phyloP scores from a whole-genome alignment of 208 protist species.

The Leishmania turanica region DNA sequence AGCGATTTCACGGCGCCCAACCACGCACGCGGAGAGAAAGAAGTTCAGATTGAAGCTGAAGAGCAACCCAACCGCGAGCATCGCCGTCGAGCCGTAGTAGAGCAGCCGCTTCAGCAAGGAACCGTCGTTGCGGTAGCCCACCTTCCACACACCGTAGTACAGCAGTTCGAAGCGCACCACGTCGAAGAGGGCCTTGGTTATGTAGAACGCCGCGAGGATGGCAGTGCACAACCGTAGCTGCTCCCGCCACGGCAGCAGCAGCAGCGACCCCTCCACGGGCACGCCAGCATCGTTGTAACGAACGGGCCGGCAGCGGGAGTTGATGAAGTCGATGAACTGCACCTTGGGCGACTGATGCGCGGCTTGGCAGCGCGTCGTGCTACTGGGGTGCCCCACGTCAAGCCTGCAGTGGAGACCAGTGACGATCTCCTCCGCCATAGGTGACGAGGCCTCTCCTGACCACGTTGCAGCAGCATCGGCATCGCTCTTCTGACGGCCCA shows the following conservation, averaged over 20 bases:
- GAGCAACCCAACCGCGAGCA: constrained; percentile 25
- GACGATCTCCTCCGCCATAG: constrained; percentile 12
- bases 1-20: constrained; percentile 32
- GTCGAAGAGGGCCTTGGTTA: constrained; percentile 37
- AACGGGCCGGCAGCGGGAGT: constrained; percentile 8
- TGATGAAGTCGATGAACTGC: constrained; percentile 1
- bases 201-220: constrained; percentile 22
- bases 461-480: neutral
- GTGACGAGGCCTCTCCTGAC: neutral
- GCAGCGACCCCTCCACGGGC: constrained; percentile 33
- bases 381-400: neutral
- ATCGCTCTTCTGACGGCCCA: constrained; percentile 20
- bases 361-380: neutral
- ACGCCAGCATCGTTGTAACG: constrained; percentile 34
- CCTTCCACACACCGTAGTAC: constrained; percentile 47
- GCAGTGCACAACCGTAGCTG: constrained; percentile 31
- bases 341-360: neutral
- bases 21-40: constrained; percentile 25
- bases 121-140: constrained; percentile 27
- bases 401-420: neutral
- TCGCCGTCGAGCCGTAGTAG: constrained; percentile 41
- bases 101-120: constrained; percentile 23
- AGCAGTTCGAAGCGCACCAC: constrained; percentile 40
- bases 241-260: constrained; percentile 32
- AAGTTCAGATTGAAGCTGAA: constrained; percentile 31